Percentiles rank a stretch among this genome's conserved stretches.
Conservation (phyloP, 805 yeast genomes). For the Wickerhamomyces queroliae region DNA sequence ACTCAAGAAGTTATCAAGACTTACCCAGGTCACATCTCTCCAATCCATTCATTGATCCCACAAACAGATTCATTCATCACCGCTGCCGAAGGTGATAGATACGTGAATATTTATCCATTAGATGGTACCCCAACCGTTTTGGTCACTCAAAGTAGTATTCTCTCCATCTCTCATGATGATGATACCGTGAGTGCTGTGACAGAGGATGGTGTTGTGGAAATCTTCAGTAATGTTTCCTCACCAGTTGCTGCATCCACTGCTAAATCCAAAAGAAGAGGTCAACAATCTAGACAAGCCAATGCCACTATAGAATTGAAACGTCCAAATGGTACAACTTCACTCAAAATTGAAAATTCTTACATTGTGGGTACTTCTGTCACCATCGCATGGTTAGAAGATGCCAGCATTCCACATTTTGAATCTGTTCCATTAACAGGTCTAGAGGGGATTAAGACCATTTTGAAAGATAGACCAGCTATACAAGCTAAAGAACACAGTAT, state of each 20-base stretch:
- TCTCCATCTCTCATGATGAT: constrained; percentile 34
- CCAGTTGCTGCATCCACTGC: constrained; percentile 32
- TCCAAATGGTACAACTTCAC: constrained; percentile 27
- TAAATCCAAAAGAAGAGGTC: constrained; percentile 39
- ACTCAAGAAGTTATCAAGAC: constrained; percentile 36
- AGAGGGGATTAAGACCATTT: constrained; percentile 19
- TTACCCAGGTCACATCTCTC: constrained; percentile 74
- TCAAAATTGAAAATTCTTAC: constrained; percentile 26
- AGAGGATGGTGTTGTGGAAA: constrained; percentile 70
- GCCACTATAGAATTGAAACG: constrained; percentile 41
- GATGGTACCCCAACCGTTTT: constrained; percentile 45
- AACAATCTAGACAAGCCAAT: constrained; percentile 46
- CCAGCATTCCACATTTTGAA: constrained; percentile 52
- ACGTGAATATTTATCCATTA: constrained; percentile 63
- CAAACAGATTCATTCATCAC: constrained; percentile 49
- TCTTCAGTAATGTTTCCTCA: constrained; percentile 62
- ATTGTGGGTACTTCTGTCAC: constrained; percentile 32
- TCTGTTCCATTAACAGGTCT: constrained; percentile 39
- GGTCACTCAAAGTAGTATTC: constrained; percentile 63
- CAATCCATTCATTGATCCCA: constrained; percentile 46
- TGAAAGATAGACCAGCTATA: constrained; percentile 35
- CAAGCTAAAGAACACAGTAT: constrained; percentile 35
- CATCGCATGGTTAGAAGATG: constrained; percentile 59
- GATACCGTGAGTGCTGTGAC: constrained; percentile 49
- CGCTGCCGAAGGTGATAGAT: constrained; percentile 75